Percentiles rank a stretch among this genome's conserved stretches.
Conservation (phyloP, 164 flowering plant species). For the Aristolochia californica region DNA sequence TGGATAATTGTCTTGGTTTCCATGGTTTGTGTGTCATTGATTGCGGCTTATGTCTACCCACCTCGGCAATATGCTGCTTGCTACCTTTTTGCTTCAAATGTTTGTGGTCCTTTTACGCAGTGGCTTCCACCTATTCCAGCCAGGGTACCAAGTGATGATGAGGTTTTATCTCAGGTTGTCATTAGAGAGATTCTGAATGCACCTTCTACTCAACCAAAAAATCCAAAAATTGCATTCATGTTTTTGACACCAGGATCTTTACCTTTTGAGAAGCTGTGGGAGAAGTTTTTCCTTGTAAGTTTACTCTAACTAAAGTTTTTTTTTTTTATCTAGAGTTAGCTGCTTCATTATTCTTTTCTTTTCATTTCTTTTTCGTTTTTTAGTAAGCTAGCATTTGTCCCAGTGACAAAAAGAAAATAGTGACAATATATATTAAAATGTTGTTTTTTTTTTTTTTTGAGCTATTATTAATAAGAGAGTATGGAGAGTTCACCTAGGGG, state of each 20-base stretch:
- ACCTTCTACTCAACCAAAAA: conserved; percentile 34
- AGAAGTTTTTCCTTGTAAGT: conserved; percentile 73
- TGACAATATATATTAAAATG: too few species aligned
- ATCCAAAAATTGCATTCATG: conserved; percentile 84
- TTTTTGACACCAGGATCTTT: conserved; percentile 73
- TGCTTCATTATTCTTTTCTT: background rate
- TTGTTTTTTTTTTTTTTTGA: too few species aligned
- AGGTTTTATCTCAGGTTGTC: conserved; percentile 71
- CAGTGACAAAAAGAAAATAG: too few species aligned
- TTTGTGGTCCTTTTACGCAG: conserved; percentile 46
- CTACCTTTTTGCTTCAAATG: conserved; percentile 54
- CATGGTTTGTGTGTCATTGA: conserved; percentile 54
- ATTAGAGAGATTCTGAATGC: conserved; percentile 49
- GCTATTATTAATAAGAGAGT: too few species aligned
- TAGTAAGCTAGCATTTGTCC: background rate
- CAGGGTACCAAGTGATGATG: conserved; percentile 71
- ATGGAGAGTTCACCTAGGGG: too few species aligned
- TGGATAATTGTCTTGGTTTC: conserved; percentile 81
- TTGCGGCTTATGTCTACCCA: conserved; percentile 72
- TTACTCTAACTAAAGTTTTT: background rate
- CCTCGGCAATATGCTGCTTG: conserved; percentile 54
- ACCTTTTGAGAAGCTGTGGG: conserved; percentile 94
- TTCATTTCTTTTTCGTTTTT: background rate
- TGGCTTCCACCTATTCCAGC: conserved; percentile 80
- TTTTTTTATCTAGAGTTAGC: too few species aligned